A percentile compares a stretch with the other conserved stretches of the same genome.
Conservation (phyloP, 805 yeast species). For the Kregervanrija delftensis region DNA sequence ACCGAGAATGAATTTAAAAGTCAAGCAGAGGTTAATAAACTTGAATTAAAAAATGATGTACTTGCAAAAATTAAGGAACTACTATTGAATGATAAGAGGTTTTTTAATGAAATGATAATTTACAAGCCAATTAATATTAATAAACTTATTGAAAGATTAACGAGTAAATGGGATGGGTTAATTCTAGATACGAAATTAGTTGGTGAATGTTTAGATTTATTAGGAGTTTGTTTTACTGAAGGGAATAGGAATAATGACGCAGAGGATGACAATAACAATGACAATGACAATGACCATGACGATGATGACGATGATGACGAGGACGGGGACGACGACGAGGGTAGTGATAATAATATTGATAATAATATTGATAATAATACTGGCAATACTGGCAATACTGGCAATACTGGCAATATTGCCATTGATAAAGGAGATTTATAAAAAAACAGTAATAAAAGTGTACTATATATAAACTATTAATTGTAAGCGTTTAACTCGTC, state of each 20-base stretch:
- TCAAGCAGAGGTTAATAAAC: too few species aligned
- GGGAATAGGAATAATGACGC: background rate
- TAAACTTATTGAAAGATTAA: slow-evolving; percentile 12
- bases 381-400: too few species aligned
- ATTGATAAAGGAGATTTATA: too few species aligned
- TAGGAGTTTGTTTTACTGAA: slow-evolving; percentile 23
- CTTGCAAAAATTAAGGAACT: slow-evolving; percentile 14
- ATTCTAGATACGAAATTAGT: slow-evolving; percentile 15
- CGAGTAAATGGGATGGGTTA: slow-evolving; percentile 10
- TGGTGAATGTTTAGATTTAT: slow-evolving; percentile 20
- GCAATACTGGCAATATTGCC: too few species aligned
- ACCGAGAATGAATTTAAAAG: too few species aligned
- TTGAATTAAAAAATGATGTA: slow-evolving; percentile 7
- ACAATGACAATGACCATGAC: too few species aligned
- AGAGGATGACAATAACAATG: background rate
- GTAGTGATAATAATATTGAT: too few species aligned
- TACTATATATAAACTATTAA: slow-evolving; percentile 2
- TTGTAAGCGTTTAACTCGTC: slow-evolving; percentile 24
- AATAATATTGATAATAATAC: too few species aligned
- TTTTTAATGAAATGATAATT: slow-evolving; percentile 15
- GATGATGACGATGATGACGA: too few species aligned
- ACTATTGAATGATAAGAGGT: slow-evolving; percentile 11
- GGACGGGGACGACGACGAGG: too few species aligned
- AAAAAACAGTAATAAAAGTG: too few species aligned
- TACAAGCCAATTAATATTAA: slow-evolving; percentile 21